Conservation (phyloP, 345 rosid genomes). For the Angophora floribunda region DNA sequence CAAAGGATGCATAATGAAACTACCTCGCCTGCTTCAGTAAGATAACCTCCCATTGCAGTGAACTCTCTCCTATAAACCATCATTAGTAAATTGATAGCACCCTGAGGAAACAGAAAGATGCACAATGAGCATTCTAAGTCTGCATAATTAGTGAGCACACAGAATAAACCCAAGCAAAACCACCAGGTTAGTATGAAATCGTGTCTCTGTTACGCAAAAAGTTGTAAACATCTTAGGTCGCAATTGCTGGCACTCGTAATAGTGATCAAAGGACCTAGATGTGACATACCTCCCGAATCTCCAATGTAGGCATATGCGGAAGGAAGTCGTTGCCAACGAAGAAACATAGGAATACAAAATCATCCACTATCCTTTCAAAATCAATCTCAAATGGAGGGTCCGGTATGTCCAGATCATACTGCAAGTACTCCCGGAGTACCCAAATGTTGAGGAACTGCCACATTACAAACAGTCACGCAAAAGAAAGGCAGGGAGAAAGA, state of each 20-base stretch:
- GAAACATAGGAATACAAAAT: constrained; percentile 95
- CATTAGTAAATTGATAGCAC: constrained; percentile 94
- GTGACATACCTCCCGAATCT: constrained; percentile 82
- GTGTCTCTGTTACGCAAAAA: neutral
- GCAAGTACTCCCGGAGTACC: constrained; percentile 89
- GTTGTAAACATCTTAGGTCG: neutral
- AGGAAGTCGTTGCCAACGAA: constrained; percentile 99
- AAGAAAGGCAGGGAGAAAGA: neutral
- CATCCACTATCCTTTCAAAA: constrained; percentile 88
- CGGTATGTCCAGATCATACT: constrained; percentile 76
- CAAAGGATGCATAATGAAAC: neutral
- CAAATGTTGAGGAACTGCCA: constrained; percentile 83
- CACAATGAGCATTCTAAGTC: neutral
- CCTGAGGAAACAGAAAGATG: constrained; percentile 39
- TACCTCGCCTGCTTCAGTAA: constrained; percentile 99
- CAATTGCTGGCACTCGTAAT: neutral
- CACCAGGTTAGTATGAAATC: neutral
- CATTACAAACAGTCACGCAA: neutral
- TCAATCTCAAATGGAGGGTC: constrained; percentile 74
- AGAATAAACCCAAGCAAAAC: neutral
- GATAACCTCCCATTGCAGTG: constrained; percentile 90
- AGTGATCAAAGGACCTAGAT: neutral
- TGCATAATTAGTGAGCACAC: neutral
- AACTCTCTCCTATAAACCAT: constrained; percentile 83
- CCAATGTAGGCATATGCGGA: constrained; percentile 98